Conservation (phyloP, 2,329 filamentous ascomycete species). For the Hirsutella minnesotensis region DNA sequence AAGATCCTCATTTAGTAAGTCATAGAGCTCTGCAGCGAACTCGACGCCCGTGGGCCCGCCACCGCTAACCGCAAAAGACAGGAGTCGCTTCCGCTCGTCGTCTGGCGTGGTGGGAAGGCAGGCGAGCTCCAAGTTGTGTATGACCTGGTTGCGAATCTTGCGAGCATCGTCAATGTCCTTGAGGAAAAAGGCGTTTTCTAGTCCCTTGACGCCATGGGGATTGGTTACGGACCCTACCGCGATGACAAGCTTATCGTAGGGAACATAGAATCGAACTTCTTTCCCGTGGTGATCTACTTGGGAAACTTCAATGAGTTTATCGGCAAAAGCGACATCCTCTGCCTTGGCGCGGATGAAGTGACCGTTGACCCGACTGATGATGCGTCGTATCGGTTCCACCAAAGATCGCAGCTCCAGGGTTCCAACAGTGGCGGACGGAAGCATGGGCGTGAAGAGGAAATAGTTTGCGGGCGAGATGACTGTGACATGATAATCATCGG, state of each 20-base stretch:
- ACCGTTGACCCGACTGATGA: slow-evolving; percentile 64
- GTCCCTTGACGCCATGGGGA: slow-evolving; percentile 86
- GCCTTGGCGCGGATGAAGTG: slow-evolving; percentile 85
- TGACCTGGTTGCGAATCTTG: slow-evolving; percentile 74
- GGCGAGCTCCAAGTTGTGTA: slow-evolving; percentile 80
- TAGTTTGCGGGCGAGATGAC: slow-evolving; percentile 92
- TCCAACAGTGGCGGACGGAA: slow-evolving; percentile 92
- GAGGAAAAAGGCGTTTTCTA: slow-evolving; percentile 88
- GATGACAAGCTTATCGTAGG: slow-evolving; percentile 92
- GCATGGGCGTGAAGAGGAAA: slow-evolving; percentile 96
- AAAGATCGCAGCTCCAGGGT: slow-evolving; percentile 84
- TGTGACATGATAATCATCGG: slow-evolving; percentile 90
- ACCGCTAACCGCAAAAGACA: slow-evolving; percentile 93
- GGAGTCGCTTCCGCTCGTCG: slow-evolving; percentile 70
- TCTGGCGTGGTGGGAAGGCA: slow-evolving; percentile 89
- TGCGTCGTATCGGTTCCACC: slow-evolving; percentile 83
- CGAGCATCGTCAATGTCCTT: slow-evolving; percentile 93
- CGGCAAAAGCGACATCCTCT: slow-evolving; percentile 81
- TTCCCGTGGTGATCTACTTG: slow-evolving; percentile 60
- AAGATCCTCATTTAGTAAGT: slow-evolving; percentile 92
- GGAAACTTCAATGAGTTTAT: slow-evolving; percentile 80
- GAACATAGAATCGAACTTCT: slow-evolving; percentile 78
- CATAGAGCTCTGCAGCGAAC: slow-evolving; percentile 91
- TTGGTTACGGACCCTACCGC: slow-evolving; percentile 89
- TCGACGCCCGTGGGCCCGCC: slow-evolving; percentile 95